phyloP scores from a whole-genome alignment of 75 land plant genomes.

The Chamaecyparis obtusa region DNA sequence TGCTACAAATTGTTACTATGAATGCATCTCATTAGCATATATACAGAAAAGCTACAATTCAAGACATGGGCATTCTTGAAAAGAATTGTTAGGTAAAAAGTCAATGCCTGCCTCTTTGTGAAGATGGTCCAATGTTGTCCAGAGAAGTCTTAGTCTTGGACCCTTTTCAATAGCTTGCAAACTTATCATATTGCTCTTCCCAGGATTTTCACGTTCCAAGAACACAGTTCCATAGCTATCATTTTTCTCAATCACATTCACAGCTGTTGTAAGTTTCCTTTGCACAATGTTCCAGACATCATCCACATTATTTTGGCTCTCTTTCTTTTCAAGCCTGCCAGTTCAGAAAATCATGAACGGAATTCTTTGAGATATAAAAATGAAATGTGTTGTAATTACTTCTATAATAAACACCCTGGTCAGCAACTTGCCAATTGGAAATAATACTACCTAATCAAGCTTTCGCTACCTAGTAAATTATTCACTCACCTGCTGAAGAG shows the following conservation, averaged over 20 bases:
- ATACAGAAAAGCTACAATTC: background rate
- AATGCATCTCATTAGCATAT: background rate
- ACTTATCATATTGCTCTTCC: constrained; percentile 15
- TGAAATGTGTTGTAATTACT: background rate
- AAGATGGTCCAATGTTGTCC: constrained; percentile 30
- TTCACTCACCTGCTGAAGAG: background rate
- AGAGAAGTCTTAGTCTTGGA: constrained; percentile 30
- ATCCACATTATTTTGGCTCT: background rate
- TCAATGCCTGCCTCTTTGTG: constrained; percentile 52
- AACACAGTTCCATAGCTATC: background rate
- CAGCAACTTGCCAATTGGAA: background rate
- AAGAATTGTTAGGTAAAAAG: background rate
- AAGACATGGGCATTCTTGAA: background rate
- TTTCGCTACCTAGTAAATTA: background rate
- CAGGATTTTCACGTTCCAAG: constrained; percentile 3
- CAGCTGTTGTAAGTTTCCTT: constrained; percentile 5
- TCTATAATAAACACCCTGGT: background rate
- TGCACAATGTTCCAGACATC: constrained; percentile 1
- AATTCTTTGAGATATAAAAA: background rate
- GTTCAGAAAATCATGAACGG: constrained; percentile 3
- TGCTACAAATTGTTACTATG: background rate
- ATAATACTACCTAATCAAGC: background rate
- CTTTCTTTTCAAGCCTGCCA: constrained; percentile 1
- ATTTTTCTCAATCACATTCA: background rate
- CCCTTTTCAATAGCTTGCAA: constrained; percentile 36